These are phyloP conservation scores for Haplosporangium gracile DNA, from an alignment of 192 early-diverging fungal genomes.

Conservation along the genomic window DNA sequence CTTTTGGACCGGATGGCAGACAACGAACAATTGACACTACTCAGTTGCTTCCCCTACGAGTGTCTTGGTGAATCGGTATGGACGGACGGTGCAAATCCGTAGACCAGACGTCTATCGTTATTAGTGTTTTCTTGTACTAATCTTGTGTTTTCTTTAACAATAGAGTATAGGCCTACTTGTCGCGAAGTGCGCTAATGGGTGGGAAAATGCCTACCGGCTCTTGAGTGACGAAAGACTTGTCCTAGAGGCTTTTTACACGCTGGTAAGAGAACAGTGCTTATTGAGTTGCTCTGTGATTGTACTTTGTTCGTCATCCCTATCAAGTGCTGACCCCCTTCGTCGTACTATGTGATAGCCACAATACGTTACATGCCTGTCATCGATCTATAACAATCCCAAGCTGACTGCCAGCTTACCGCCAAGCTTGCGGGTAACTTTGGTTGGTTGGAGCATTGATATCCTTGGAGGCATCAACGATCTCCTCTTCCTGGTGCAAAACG, in stretches of 20 bases:
- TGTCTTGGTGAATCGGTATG: slow-evolving; percentile 23
- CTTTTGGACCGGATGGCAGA: neutral
- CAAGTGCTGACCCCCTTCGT: neutral
- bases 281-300: neutral
- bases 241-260: slow-evolving; percentile 38
- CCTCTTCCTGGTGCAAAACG: slow-evolving; percentile 1
- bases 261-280: slow-evolving; percentile 9
- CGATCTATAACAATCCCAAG: neutral
- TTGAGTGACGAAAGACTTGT: slow-evolving; percentile 25
- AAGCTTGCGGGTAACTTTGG: neutral
- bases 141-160: neutral
- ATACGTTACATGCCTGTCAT: slow-evolving; percentile 23
- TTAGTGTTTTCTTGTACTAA: neutral
- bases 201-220: slow-evolving; percentile 24
- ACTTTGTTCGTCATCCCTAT: neutral
- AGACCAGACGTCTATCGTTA: too few relatives aligned
- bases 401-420: neutral
- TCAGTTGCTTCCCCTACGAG: slow-evolving; percentile 32
- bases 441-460: slow-evolving; percentile 37
- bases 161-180: slow-evolving; percentile 28
- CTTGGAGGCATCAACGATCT: slow-evolving; percentile 22
- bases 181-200: slow-evolving; percentile 16
- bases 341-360: slow-evolving; percentile 13
- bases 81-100: too few relatives aligned
- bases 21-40: neutral